phyloP scores from a whole-genome alignment of 2,329 filamentous ascomycete species.

The Emergomyces orientalis region DNA sequence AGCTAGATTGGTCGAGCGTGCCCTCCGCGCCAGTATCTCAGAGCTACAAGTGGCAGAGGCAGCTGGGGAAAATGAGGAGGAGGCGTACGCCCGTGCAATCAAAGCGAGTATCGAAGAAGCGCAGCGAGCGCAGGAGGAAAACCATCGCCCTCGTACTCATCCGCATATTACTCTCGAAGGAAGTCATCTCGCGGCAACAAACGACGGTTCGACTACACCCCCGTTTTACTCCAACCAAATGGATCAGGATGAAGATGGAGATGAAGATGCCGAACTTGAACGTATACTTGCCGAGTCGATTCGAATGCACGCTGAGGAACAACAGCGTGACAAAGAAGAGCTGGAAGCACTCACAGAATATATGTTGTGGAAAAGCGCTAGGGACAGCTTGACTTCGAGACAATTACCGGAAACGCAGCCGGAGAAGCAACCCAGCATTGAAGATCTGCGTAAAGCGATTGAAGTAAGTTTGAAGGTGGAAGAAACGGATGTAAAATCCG shows the following conservation, averaged over 20 bases:
- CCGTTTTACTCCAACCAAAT: background rate
- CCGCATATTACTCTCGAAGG: background rate
- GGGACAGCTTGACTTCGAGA: conserved; percentile 3
- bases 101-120: conserved; percentile 42
- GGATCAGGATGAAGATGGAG: conserved; percentile 15
- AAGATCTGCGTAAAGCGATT: background rate
- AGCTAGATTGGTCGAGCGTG: conserved; percentile 61
- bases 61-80: conserved; percentile 34
- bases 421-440: background rate
- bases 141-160: background rate
- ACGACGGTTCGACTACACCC: background rate
- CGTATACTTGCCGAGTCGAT: conserved; percentile 20
- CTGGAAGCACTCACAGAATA: conserved; percentile 69
- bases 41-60: conserved; percentile 42
- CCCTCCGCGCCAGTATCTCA: conserved; percentile 61
- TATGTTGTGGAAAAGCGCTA: conserved; percentile 63
- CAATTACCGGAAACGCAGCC: background rate
- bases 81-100: conserved; percentile 43
- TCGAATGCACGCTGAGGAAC: conserved; percentile 31
- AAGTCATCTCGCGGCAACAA: background rate
- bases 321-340: conserved; percentile 46
- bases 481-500: background rate
- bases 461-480: conserved; percentile 1
- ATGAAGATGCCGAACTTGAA: conserved; percentile 25
- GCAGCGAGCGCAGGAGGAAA: conserved; percentile 19